phyloP scores from a whole-genome alignment of 1,284 basidiomycete species.

The Apiotrichum brassicae region DNA sequence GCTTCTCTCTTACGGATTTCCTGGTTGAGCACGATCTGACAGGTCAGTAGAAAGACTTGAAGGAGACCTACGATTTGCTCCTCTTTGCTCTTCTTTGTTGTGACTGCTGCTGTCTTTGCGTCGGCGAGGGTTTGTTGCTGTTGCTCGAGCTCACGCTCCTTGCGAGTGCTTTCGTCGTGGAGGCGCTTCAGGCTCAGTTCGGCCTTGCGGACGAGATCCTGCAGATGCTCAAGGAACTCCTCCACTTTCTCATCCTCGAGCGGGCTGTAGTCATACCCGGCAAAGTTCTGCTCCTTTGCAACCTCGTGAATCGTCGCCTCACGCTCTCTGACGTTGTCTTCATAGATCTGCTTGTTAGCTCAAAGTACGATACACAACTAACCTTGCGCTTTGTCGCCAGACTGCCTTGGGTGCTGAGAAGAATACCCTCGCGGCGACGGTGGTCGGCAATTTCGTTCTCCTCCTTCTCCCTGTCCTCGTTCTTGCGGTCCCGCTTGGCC shows the following conservation, averaged over 20 bases:
- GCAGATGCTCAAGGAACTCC: slow-evolving; percentile 36
- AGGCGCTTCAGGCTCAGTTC: slow-evolving; percentile 37
- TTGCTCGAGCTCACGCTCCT: slow-evolving; percentile 38
- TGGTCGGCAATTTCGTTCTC: slow-evolving; percentile 36
- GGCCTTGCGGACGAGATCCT: slow-evolving; percentile 32
- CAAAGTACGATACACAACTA: background rate
- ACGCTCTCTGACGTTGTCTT: slow-evolving; percentile 63
- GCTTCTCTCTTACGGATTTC: slow-evolving; percentile 51
- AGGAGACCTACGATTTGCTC: slow-evolving; percentile 57
- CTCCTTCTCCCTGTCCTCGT: slow-evolving; percentile 30
- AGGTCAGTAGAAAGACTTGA: background rate
- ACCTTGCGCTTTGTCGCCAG: slow-evolving; percentile 41
- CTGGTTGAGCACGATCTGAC: slow-evolving; percentile 27
- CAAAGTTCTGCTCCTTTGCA: slow-evolving; percentile 61
- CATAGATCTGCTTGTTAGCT: slow-evolving; percentile 58
- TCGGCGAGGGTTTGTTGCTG: slow-evolving; percentile 34
- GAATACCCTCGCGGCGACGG: slow-evolving; percentile 26
- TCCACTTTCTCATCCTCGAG: slow-evolving; percentile 36
- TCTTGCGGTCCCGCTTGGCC: slow-evolving; percentile 33
- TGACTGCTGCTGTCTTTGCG: slow-evolving; percentile 27
- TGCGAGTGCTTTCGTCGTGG: slow-evolving; percentile 29
- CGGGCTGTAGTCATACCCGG: slow-evolving; percentile 57
- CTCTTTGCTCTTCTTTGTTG: slow-evolving; percentile 46
- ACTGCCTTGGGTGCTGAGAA: slow-evolving; percentile 34
- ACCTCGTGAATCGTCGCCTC: slow-evolving; percentile 69